Percentiles rank a stretch among this genome's conserved stretches.
These are phyloP conservation scores for Lobosporangium transversale DNA, from an alignment of 192 early-diverging fungal species.

Conservation along the genomic window DNA sequence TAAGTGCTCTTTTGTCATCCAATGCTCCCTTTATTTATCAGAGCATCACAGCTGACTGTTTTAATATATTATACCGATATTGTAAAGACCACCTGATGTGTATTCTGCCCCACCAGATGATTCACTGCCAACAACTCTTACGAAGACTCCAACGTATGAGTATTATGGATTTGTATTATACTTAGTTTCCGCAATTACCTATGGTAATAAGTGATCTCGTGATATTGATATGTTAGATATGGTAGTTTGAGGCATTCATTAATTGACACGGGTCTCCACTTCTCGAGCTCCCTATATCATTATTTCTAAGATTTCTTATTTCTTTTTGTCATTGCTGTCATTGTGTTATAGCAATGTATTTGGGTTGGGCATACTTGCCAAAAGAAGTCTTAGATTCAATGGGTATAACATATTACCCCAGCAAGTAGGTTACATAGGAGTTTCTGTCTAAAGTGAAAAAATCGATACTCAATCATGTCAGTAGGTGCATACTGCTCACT, in stretches of 20 bases:
- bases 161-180: slow-evolving; percentile 93
- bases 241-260: no score
- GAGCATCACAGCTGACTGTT: no score
- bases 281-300: no score
- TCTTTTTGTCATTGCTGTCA: neutral
- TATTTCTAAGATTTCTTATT: slow-evolving; percentile 2
- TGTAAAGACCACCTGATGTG: slow-evolving; percentile 32
- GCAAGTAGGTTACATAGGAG: slow-evolving; percentile 70
- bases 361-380: slow-evolving; percentile 87
- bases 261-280: no score
- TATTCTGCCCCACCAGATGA: slow-evolving; percentile 32
- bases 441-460: no score
- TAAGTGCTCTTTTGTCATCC: neutral
- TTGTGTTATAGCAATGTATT: slow-evolving; percentile 71
- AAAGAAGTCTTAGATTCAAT: slow-evolving; percentile 73
- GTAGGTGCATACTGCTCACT: no score
- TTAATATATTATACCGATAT: no score
- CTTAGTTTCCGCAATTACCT: slow-evolving; percentile 77
- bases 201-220: no score
- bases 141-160: slow-evolving; percentile 80
- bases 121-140: slow-evolving; percentile 55
- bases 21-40: no score
- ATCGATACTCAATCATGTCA: no score
- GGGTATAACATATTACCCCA: slow-evolving; percentile 88
- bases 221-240: no score